A percentile compares a stretch with the other conserved stretches of the same genome.
Conservation (phyloP, 2,329 filamentous ascomycete genomes). For the Chrysosporium keratinophilum region DNA sequence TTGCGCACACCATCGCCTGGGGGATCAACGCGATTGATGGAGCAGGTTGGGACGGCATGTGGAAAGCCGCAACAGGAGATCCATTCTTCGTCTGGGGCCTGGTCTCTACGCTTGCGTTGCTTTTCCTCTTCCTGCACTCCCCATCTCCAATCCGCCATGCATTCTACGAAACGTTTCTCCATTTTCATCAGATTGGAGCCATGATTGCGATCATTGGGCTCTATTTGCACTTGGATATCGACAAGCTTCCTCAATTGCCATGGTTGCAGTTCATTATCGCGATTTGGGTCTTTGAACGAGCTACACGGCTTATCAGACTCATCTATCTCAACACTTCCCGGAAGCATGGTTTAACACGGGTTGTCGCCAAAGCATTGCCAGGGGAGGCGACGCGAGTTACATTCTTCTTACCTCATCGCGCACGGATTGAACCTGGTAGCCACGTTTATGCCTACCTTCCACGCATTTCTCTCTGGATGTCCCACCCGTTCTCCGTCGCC, state of each 20-base stretch:
- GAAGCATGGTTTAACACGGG: slow-evolving; percentile 39
- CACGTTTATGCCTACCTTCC: slow-evolving; percentile 54
- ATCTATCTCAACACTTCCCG: slow-evolving; percentile 46
- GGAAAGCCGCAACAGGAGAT: slow-evolving; percentile 26
- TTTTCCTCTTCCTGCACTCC: slow-evolving; percentile 35
- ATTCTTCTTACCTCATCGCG: slow-evolving; percentile 47
- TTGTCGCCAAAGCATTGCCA: slow-evolving; percentile 49
- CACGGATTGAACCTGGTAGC: slow-evolving; percentile 45
- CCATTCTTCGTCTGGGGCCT: slow-evolving; percentile 39
- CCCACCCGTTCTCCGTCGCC: slow-evolving; percentile 40
- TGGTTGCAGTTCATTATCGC: slow-evolving; percentile 30
- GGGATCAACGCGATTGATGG: slow-evolving; percentile 59
- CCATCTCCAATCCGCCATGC: slow-evolving; percentile 37
- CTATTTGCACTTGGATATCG: slow-evolving; percentile 35
- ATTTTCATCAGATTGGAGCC: slow-evolving; percentile 38
- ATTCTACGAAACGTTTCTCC: slow-evolving; percentile 40
- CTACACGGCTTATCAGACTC: slow-evolving; percentile 40
- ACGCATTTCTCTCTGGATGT: slow-evolving; percentile 38
- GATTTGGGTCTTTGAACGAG: slow-evolving; percentile 36
- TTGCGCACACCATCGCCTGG: slow-evolving; percentile 69
- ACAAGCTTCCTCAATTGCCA: slow-evolving; percentile 33
- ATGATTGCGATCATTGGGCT: slow-evolving; percentile 36
- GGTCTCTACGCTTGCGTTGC: slow-evolving; percentile 35
- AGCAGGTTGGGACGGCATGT: slow-evolving; percentile 48
- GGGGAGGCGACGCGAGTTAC: slow-evolving; percentile 52